A percentile compares a stretch with the other conserved stretches of the same genome.
Evolutionary conservation across 2,329 filamentous ascomycete species (phyloP).

Genomic region (Xylariaceae sp.): DNA sequence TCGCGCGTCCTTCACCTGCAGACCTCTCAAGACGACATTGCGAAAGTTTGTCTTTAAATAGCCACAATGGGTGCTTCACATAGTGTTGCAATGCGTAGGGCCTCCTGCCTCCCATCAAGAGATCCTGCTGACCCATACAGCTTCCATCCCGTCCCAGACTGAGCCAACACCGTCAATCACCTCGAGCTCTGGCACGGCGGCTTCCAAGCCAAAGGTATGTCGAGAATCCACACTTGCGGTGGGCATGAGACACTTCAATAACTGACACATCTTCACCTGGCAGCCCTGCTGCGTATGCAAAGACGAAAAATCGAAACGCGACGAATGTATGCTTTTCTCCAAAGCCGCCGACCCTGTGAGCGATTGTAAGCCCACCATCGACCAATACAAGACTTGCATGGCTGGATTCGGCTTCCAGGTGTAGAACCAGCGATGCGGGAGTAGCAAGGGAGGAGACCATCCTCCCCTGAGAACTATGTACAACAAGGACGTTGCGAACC

Average conservation of each 20-base stretch:
- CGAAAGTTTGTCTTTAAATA: no score
- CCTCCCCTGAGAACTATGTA: constrained; percentile 1
- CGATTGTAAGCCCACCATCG: constrained; percentile 78
- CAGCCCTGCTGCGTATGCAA: constrained; percentile 98
- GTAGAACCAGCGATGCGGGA: constrained; percentile 25
- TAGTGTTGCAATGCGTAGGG: no score
- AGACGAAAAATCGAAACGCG: constrained; percentile 83
- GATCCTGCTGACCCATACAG: no score
- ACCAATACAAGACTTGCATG: constrained; percentile 90
- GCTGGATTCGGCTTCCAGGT: constrained; percentile 83
- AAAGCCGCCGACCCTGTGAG: constrained; percentile 74
- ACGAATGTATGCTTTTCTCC: constrained; percentile 99
- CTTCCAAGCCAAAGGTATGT: constrained; percentile 30
- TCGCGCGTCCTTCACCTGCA: no score
- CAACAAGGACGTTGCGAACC: background rate
- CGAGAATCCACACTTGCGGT: background rate
- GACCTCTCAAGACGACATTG: no score
- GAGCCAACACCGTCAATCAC: constrained; percentile 20
- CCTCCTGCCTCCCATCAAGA: no score
- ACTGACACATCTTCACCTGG: background rate
- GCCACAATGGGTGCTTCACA: no score
- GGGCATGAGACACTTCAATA: background rate
- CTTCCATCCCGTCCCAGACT: no score
- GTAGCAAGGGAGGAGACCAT: background rate
- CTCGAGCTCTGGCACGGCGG: constrained; percentile 14